Conservation (phyloP, 176 grass and related monocot species). For the Carex scoparia region DNA sequence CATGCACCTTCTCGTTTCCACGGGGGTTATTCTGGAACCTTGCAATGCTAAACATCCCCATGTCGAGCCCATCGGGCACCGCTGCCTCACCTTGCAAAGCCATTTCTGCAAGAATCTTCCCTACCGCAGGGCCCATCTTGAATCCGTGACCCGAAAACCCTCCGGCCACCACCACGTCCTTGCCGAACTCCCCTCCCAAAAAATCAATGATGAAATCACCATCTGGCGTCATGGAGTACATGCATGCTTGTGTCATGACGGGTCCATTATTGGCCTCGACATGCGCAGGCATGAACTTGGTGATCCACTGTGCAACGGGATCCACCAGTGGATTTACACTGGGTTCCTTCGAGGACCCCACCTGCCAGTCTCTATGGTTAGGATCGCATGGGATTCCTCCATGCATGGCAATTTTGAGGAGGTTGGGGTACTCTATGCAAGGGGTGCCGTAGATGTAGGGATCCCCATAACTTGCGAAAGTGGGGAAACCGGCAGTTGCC, state of each 20-base stretch:
- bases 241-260: conserved; percentile 60
- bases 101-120: conserved; percentile 69
- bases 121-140: conserved; percentile 66
- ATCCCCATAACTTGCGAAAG: conserved; percentile 80
- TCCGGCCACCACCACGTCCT: conserved; percentile 69
- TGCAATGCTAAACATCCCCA: conserved; percentile 44
- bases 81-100: conserved; percentile 42
- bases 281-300: conserved; percentile 34
- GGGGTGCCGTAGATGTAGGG: conserved; percentile 84
- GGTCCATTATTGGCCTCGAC: conserved; percentile 51
- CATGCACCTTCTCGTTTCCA: conserved; percentile 44
- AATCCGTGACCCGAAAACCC: conserved; percentile 94
- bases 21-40: conserved; percentile 43
- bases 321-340: conserved; percentile 22
- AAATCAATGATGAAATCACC: conserved; percentile 81
- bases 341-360: not conserved
- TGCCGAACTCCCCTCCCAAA: conserved; percentile 63
- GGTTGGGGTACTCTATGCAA: conserved; percentile 68
- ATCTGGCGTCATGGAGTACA: conserved; percentile 93
- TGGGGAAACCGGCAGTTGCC: conserved; percentile 58
- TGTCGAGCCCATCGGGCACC: conserved; percentile 33
- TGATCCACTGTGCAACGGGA: conserved; percentile 60
- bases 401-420: conserved; percentile 82
- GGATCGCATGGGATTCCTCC: conserved; percentile 71
- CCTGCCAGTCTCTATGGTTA: conserved; percentile 51